Evolutionary conservation across 441 rosid species (phyloP), one percentile per base, ranked within the genome.

Genomic region (Adansonia gregorii): DNA sequence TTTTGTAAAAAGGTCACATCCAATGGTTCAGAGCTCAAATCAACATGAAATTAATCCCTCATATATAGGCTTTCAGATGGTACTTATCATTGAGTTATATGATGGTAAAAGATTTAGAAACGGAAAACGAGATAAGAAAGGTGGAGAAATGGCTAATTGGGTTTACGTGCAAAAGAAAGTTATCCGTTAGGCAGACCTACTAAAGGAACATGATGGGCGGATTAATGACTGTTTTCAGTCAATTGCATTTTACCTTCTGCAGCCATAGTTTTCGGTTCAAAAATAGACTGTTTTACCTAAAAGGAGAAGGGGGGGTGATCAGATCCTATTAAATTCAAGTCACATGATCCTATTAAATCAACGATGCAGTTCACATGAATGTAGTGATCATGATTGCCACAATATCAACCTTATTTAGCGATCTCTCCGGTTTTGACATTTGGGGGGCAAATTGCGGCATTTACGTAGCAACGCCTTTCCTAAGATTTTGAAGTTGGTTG

Each of bases 341-440:
- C 75, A 72, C 75, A 56, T 72, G 76, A 41, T 19, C 20, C 19
- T 41, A 11, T 72, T 39, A 41, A 39, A 72, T 56, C 20, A 56
- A 39, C 41, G 39, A 14, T 39, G 52, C 76, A 72, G 6, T 39
- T 72, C 76, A 68, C 73, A 14, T 68, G 73, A 48, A 67, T 45
- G 39, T 67, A 6, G 31, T 67, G 55, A 67, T 46, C 55, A 46
- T 6, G 39, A n/a, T 20, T 4, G 43, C 56, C 48, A 12, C 14
- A 49, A 24, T 17, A 22, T 68, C 39, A 6, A 48, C 72, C 49
- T 22, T 12, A 20, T 35, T 19, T 1, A 17, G 20, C 3, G 20
- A 8, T 39, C 49, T 14, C 45, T 43, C 31, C 52, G 4, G n/a
- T 43, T 8, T 46, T 17, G 7, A n/a, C 41, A 39, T 35, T 35